These are phyloP conservation scores for Trifolium pratense DNA, from an alignment of 306 rosid species.

Conservation along the genomic window DNA sequence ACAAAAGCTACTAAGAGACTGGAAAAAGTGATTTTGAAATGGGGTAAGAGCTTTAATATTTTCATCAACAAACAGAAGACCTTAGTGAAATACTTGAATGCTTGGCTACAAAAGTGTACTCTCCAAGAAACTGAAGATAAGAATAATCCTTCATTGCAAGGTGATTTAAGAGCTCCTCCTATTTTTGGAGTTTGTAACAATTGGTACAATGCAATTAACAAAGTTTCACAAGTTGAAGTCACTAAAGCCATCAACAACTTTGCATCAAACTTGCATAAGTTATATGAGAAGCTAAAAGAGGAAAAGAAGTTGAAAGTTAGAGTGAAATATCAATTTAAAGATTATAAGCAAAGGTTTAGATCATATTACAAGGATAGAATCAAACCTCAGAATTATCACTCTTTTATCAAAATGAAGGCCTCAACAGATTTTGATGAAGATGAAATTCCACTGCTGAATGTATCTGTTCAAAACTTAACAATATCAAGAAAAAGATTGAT, in stretches of 20 bases:
- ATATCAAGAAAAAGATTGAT: conserved; percentile 30
- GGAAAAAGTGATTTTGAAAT: conserved; percentile 37
- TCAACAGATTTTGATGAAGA: neutral
- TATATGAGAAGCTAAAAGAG: conserved; percentile 45
- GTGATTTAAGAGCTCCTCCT: conserved; percentile 38
- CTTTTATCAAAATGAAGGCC: conserved; percentile 26
- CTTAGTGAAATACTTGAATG: conserved; percentile 46
- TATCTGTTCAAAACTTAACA: conserved; percentile 13
- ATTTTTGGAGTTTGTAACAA: conserved; percentile 39
- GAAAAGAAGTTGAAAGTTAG: conserved; percentile 34
- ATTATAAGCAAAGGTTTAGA: conserved; percentile 35
- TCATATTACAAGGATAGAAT: conserved; percentile 12
- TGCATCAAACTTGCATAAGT: conserved; percentile 45
- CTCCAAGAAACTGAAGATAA: conserved; percentile 35
- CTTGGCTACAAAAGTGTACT: conserved; percentile 44
- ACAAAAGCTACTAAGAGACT: conserved; percentile 39
- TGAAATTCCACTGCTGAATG: conserved; percentile 30
- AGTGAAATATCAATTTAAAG: conserved; percentile 33
- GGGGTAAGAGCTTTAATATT: conserved; percentile 44
- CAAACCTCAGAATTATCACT: neutral
- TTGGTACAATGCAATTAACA: conserved; percentile 42
- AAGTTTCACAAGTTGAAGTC: conserved; percentile 40
- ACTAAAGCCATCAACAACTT: conserved; percentile 31
- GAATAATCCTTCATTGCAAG: conserved; percentile 23
- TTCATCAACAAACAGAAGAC: conserved; percentile 41